A percentile compares a stretch with the other conserved stretches of the same genome.
Evolutionary conservation across 164 flowering plant genomes (phyloP).

Genomic region (Nymphaea thermarum): DNA sequence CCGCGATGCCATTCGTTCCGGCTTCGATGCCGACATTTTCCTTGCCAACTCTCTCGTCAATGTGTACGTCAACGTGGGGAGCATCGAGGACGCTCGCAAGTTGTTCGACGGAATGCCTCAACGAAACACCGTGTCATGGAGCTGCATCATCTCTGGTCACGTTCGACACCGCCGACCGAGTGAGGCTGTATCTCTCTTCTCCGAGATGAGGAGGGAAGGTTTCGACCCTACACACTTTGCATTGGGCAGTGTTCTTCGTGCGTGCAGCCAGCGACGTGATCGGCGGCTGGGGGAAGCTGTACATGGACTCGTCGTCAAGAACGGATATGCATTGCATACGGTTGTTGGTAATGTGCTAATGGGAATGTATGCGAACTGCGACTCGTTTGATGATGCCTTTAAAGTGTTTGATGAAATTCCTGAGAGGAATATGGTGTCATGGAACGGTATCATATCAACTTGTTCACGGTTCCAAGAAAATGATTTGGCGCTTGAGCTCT

Average conservation of each 20-base stretch:
- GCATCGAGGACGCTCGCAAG: constrained; percentile 32
- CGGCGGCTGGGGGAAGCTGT: constrained; percentile 45
- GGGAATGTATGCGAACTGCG: constrained; percentile 57
- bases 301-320: constrained; percentile 52
- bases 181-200: constrained; percentile 40
- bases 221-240: constrained; percentile 40
- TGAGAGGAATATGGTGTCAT: constrained; percentile 43
- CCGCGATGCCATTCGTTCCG: constrained; percentile 33
- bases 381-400: constrained; percentile 25
- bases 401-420: constrained; percentile 49
- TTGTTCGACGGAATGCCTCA: constrained; percentile 69
- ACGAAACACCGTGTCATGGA: constrained; percentile 62
- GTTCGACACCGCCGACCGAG: constrained; percentile 27
- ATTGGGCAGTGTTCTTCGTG: constrained; percentile 55
- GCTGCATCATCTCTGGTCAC: constrained; percentile 67
- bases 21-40: constrained; percentile 37
- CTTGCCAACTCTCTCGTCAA: constrained; percentile 55
- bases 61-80: constrained; percentile 32
- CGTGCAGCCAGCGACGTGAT: constrained; percentile 45
- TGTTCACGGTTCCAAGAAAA: constrained; percentile 51
- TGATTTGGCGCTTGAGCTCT: constrained; percentile 35
- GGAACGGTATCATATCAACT: constrained; percentile 77
- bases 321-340: constrained; percentile 24
- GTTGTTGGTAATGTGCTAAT: constrained; percentile 59
- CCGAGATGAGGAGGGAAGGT: constrained; percentile 40